These are phyloP conservation scores for Mucor velutinosus DNA, from an alignment of 371 early-diverging fungal species.

Conservation along the genomic window DNA sequence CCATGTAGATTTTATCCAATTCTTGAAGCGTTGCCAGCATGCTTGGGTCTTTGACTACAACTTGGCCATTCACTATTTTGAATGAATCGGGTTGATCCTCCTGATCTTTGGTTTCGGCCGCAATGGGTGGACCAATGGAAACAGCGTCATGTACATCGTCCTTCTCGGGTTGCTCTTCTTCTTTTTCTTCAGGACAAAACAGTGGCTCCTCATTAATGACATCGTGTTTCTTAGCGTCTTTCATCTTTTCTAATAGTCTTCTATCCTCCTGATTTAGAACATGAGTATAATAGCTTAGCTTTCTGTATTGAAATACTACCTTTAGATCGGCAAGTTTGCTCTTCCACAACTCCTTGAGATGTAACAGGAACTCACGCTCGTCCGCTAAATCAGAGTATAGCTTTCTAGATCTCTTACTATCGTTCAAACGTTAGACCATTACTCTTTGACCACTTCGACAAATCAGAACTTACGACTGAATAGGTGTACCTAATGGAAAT, in stretches of 20 bases:
- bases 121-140: not conserved
- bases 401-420: constrained; percentile 12
- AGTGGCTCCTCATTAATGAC: not conserved
- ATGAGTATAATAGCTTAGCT: not conserved
- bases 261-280: constrained; percentile 6
- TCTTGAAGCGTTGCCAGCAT: not conserved
- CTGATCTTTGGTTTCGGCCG: not conserved
- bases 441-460: not conserved
- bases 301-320: not conserved
- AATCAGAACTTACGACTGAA: not conserved
- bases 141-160: not conserved
- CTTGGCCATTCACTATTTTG: not conserved
- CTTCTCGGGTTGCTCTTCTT: not conserved
- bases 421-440: not conserved
- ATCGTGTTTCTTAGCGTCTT: not conserved
- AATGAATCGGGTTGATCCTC: not conserved
- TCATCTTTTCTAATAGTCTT: constrained; percentile 17
- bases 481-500: constrained; percentile 13
- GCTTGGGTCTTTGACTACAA: not conserved
- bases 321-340: constrained; percentile 8
- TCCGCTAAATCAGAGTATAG: constrained; percentile 9
- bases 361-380: constrained; percentile 8
- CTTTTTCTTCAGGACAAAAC: constrained; percentile 1
- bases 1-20: not conserved
- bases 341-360: constrained; percentile 10